phyloP scores from a whole-genome alignment of 1,284 basidiomycete species.

The Agaricales sp. region DNA sequence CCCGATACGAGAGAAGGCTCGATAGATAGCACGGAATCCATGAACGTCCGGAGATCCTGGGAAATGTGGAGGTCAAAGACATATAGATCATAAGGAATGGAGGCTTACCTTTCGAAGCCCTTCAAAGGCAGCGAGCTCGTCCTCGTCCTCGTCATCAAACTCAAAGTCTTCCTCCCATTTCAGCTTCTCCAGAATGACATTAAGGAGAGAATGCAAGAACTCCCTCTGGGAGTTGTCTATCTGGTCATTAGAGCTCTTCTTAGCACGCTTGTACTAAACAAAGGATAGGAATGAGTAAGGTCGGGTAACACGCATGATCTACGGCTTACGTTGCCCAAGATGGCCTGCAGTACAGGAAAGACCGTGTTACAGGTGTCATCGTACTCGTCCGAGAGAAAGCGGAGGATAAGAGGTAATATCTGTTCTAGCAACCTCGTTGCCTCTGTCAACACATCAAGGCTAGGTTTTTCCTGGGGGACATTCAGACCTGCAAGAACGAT shows the following conservation, averaged over 20 bases:
- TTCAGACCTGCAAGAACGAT: conserved; percentile 7
- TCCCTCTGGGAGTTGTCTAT: conserved; percentile 65
- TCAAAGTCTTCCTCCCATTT: conserved; percentile 88
- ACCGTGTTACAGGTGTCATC: conserved; percentile 83
- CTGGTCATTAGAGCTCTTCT: conserved; percentile 58
- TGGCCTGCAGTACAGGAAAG: conserved; percentile 68
- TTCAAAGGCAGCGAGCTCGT: conserved; percentile 80
- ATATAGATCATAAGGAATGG: not conserved
- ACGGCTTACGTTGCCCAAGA: conserved; percentile 62
- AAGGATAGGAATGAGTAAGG: conserved; percentile 3
- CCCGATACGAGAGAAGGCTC: conserved; percentile 75
- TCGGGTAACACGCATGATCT: conserved; percentile 1
- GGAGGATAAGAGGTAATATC: conserved; percentile 75
- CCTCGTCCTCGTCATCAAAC: conserved; percentile 80
- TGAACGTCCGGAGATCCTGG: conserved; percentile 73
- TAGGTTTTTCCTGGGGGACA: conserved; percentile 42
- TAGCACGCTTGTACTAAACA: conserved; percentile 70
- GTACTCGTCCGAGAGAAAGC: conserved; percentile 84
- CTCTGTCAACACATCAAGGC: conserved; percentile 55
- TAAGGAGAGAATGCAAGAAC: conserved; percentile 75
- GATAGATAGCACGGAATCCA: conserved; percentile 75
- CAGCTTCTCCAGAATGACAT: conserved; percentile 78
- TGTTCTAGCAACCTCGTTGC: conserved; percentile 62
- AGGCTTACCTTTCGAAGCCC: conserved; percentile 68
- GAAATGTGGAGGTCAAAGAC: conserved; percentile 4